These are phyloP conservation scores for Isoetes engelmannii DNA, from an alignment of 83 land plant species.

Conservation along the genomic window DNA sequence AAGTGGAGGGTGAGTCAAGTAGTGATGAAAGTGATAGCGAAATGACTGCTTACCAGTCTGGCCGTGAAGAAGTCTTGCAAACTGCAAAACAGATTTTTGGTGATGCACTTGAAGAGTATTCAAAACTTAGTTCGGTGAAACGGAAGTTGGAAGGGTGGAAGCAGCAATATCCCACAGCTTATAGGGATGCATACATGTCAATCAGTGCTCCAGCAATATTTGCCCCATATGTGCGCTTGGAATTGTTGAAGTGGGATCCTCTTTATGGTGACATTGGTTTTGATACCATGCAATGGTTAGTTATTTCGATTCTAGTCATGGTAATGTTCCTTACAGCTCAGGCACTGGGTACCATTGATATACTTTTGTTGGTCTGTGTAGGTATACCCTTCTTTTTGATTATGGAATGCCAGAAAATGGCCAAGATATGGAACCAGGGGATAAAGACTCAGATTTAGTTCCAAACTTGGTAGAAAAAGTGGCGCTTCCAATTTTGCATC, in stretches of 20 bases:
- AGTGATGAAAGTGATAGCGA: constrained; percentile 98
- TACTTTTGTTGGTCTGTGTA: constrained; percentile 16
- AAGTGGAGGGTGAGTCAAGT: constrained; percentile 73
- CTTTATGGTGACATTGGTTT: constrained; percentile 66
- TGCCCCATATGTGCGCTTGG: constrained; percentile 90
- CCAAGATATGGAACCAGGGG: constrained; percentile 42
- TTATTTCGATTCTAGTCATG: neutral
- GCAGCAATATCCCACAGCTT: constrained; percentile 46
- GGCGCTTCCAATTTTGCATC: constrained; percentile 82
- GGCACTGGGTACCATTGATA: neutral
- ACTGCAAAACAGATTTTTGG: constrained; percentile 71
- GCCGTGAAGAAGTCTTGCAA: constrained; percentile 49
- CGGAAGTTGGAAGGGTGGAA: constrained; percentile 77
- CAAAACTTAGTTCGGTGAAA: constrained; percentile 63
- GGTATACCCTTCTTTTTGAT: constrained; percentile 66
- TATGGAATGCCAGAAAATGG: constrained; percentile 58
- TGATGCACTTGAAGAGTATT: constrained; percentile 79
- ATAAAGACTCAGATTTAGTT: constrained; percentile 76
- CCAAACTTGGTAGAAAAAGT: constrained; percentile 84
- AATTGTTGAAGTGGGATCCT: constrained; percentile 96
- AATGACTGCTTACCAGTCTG: constrained; percentile 57
- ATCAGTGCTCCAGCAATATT: constrained; percentile 81
- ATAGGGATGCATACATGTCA: constrained; percentile 85
- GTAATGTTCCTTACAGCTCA: neutral
- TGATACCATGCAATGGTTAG: constrained; percentile 72